phyloP scores from a whole-genome alignment of 163 green algal species.

The Prototheca cutis region DNA sequence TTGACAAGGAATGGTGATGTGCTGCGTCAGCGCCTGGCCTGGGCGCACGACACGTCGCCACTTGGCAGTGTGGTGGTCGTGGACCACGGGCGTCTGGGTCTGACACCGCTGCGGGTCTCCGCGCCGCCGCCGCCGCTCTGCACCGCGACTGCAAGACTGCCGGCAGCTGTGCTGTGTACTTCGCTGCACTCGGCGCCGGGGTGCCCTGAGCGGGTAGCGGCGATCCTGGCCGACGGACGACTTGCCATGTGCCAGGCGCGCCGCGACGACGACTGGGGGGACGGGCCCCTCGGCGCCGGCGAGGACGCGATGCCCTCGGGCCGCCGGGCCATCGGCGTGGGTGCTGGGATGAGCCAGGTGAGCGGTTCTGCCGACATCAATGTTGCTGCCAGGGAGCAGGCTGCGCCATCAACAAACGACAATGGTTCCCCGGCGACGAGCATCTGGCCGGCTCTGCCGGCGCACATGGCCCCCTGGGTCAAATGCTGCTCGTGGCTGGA shows the following conservation, averaged over 20 bases:
- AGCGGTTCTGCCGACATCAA: too few species aligned
- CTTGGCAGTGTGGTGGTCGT: constrained; percentile 67
- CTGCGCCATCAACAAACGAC: too few species aligned
- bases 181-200: constrained; percentile 3
- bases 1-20: too few species aligned
- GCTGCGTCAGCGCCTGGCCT: too few species aligned
- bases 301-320: background rate
- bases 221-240: background rate
- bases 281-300: background rate
- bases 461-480: too few species aligned
- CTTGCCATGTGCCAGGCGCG: background rate
- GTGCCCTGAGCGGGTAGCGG: background rate
- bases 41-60: constrained; percentile 4
- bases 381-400: too few species aligned
- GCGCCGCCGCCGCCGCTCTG: constrained; percentile 72
- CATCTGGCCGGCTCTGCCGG: too few species aligned
- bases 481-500: too few species aligned
- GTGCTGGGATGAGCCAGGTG: too few species aligned
- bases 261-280: background rate
- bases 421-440: too few species aligned
- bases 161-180: constrained; percentile 16
- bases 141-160: constrained; percentile 34
- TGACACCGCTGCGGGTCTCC: constrained; percentile 65
- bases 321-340: too few species aligned
- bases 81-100: constrained; percentile 58